A percentile compares a stretch with the other conserved stretches of the same genome.
Conservation (phyloP, 225 moss, liverwort and hornwort species). For the Polytrichum formosum region DNA sequence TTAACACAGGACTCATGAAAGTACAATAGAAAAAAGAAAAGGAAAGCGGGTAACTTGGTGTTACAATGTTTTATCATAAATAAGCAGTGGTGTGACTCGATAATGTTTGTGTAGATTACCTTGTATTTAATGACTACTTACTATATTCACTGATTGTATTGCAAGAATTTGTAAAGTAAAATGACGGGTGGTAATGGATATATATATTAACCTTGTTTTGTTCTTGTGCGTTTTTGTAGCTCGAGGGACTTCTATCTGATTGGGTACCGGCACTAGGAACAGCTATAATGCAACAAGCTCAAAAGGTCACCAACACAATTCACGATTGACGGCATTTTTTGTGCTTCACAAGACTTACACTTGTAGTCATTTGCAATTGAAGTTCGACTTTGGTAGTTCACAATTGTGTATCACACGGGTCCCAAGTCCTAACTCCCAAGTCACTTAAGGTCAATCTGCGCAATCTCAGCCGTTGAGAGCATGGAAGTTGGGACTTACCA, state of each 20-base stretch:
- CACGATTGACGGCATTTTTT: neutral
- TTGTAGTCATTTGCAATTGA: neutral
- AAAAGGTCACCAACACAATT: constrained; percentile 27
- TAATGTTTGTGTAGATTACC: neutral
- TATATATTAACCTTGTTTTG: too few relatives aligned
- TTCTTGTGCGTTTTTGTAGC: constrained; percentile 27
- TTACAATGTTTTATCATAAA: neutral
- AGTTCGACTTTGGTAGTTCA: too few relatives aligned
- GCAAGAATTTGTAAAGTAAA: neutral
- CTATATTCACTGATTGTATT: neutral
- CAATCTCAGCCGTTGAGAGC: too few relatives aligned
- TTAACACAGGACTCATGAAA: neutral
- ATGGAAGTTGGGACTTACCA: too few relatives aligned
- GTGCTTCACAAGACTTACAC: neutral
- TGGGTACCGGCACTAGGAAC: constrained; percentile 60
- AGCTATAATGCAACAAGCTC: constrained; percentile 55
- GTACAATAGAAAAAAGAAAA: neutral
- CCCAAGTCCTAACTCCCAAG: too few relatives aligned
- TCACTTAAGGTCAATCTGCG: too few relatives aligned
- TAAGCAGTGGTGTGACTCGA: neutral
- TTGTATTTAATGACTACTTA: neutral
- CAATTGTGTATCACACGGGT: too few relatives aligned
- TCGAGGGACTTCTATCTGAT: constrained; percentile 71
- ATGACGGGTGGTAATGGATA: neutral
- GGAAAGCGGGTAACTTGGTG: neutral